phyloP scores from a whole-genome alignment of 2,329 filamentous ascomycete genomes.

The Microdochium nivale region DNA sequence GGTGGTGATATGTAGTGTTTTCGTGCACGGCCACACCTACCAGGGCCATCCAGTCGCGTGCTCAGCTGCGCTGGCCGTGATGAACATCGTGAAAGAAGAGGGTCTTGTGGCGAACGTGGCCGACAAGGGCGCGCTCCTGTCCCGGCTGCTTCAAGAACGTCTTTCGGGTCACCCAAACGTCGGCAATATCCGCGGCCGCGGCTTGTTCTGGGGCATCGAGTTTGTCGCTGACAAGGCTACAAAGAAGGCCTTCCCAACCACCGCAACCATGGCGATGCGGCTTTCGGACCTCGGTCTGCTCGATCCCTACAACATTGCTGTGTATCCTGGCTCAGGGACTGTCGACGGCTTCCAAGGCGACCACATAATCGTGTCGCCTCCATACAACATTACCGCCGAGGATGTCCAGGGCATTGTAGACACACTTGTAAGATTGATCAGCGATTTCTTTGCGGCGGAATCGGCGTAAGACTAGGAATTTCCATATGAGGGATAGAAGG shows the following conservation, averaged over 20 bases:
- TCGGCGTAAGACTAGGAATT: neutral
- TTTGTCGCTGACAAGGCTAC: constrained; percentile 30
- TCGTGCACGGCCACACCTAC: constrained; percentile 51
- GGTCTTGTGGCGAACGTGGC: constrained; percentile 22
- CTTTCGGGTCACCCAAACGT: constrained; percentile 23
- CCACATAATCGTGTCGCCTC: constrained; percentile 46
- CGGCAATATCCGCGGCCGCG: constrained; percentile 29
- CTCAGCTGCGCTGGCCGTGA: constrained; percentile 28
- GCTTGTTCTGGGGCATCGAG: constrained; percentile 38
- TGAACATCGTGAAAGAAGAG: constrained; percentile 25
- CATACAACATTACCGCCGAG: constrained; percentile 40
- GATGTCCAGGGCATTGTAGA: constrained; percentile 42
- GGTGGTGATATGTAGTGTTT: constrained; percentile 24
- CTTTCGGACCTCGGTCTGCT: constrained; percentile 9
- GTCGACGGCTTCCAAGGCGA: constrained; percentile 46
- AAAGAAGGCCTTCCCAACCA: constrained; percentile 24
- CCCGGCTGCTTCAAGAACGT: constrained; percentile 12
- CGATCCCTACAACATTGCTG: constrained; percentile 10
- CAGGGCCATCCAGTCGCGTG: constrained; percentile 29
- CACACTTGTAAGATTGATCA: constrained; percentile 32
- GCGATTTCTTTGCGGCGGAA: constrained; percentile 21
- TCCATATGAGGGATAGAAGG: neutral
- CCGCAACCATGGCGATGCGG: constrained; percentile 6
- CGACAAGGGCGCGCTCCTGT: constrained; percentile 20
- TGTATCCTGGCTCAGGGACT: constrained; percentile 47